A percentile compares a stretch with the other conserved stretches of the same genome.
Evolutionary conservation across 345 rosid genomes (phyloP).

Genomic region (Cardamine occulta): DNA sequence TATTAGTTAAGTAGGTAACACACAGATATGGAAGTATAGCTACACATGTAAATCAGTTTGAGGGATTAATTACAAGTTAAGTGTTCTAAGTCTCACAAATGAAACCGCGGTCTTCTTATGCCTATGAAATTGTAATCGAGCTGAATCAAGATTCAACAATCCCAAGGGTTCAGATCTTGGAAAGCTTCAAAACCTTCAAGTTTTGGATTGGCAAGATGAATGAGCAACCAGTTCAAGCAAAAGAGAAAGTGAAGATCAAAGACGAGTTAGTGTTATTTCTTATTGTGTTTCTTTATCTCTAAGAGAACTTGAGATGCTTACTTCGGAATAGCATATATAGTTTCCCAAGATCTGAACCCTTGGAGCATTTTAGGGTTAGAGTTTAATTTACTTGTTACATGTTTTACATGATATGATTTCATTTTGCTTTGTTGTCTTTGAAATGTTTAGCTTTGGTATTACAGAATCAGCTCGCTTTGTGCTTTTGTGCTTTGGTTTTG

Average conservation of each 20-base stretch:
- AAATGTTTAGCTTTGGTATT: too few species aligned
- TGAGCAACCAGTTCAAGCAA: constrained; percentile 71
- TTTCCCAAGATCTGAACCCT: constrained; percentile 61
- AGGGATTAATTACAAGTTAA: constrained; percentile 19
- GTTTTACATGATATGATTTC: too few species aligned
- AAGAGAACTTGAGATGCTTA: constrained; percentile 43
- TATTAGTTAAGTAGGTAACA: constrained; percentile 29
- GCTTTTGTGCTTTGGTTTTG: too few species aligned
- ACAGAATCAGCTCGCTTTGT: too few species aligned
- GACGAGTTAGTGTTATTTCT: neutral
- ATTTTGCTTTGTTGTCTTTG: too few species aligned
- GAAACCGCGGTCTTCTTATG: neutral
- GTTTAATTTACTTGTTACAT: too few species aligned
- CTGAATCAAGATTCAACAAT: constrained; percentile 12
- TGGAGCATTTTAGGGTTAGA: too few species aligned
- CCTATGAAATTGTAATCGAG: constrained; percentile 14
- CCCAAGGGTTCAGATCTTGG: constrained; percentile 10
- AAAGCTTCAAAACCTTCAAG: constrained; percentile 31
- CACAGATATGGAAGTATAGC: constrained; percentile 29
- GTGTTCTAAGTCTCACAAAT: constrained; percentile 22
- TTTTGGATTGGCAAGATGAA: constrained; percentile 54
- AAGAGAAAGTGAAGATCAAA: constrained; percentile 7
- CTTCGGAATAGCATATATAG: constrained; percentile 86
- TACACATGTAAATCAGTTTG: constrained; percentile 32
- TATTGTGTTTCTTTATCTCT: constrained; percentile 11